These are phyloP conservation scores for Wickerhamomyces silvicola DNA, from an alignment of 805 yeast genomes.

Conservation along the genomic window DNA sequence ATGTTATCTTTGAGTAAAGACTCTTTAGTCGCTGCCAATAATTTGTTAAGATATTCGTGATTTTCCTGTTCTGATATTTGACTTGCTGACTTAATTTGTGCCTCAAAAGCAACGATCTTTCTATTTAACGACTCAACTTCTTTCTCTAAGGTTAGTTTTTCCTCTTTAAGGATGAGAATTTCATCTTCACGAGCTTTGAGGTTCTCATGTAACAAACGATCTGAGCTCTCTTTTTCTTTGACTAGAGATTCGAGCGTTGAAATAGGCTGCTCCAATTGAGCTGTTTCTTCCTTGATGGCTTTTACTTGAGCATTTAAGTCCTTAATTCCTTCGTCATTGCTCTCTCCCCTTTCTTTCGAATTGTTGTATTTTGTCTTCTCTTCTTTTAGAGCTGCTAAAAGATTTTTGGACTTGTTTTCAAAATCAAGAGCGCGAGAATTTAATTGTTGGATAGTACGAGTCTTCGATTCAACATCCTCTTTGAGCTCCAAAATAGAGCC, in stretches of 20 bases:
- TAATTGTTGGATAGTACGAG: conserved; percentile 9
- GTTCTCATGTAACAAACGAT: neutral
- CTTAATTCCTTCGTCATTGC: neutral
- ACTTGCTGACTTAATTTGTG: neutral
- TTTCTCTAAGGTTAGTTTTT: neutral
- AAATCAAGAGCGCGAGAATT: neutral
- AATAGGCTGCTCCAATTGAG: too few relatives aligned
- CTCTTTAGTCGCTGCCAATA: neutral
- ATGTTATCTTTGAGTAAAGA: conserved; percentile 8
- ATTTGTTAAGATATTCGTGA: too few relatives aligned
- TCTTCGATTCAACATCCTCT: conserved; percentile 10
- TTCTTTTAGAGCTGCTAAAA: conserved; percentile 12
- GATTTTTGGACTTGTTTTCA: conserved; percentile 13
- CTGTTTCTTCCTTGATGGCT: too few relatives aligned
- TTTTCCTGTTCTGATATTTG: neutral
- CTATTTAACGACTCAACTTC: conserved; percentile 6
- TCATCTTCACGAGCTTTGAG: neutral
- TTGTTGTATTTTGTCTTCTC: conserved; percentile 13
- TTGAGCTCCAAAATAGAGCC: too few relatives aligned
- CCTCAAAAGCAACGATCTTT: neutral
- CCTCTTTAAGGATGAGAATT: neutral
- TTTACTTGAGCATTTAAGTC: neutral
- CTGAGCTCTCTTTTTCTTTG: neutral
- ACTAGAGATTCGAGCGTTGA: too few relatives aligned
- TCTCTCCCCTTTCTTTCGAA: too few relatives aligned